Evolutionary conservation across 257 asterid genomes (phyloP).

Genomic region (Gentiana straminea): DNA sequence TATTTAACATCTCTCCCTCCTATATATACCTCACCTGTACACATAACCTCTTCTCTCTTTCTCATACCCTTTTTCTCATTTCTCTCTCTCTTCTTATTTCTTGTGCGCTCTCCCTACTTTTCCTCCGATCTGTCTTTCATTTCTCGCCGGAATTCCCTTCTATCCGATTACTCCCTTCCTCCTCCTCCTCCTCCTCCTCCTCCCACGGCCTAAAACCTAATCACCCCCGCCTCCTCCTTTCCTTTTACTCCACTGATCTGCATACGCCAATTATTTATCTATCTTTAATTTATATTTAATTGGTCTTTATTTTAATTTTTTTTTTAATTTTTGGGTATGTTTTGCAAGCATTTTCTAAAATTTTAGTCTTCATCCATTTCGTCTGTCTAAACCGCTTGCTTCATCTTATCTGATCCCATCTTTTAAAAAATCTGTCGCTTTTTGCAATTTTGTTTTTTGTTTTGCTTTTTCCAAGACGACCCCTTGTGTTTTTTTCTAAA

Average conservation of each 20-base stretch:
- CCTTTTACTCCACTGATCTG: slow-evolving; percentile 8
- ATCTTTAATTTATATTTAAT: not conserved
- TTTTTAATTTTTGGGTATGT: not conserved
- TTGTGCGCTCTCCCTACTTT: not conserved
- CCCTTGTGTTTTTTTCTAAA: not conserved
- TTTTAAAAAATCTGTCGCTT: slow-evolving; percentile 2
- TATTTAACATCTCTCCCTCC: not conserved
- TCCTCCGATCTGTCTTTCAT: not conserved
- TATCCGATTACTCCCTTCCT: not conserved
- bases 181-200: not conserved
- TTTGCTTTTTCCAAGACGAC: slow-evolving; percentile 6
- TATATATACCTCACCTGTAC: slow-evolving; percentile 7
- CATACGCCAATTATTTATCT: not conserved
- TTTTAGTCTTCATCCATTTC: slow-evolving; percentile 2
- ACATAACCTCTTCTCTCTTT: not conserved
- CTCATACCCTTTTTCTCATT: not conserved
- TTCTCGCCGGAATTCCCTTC: not conserved
- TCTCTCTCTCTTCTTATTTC: not conserved
- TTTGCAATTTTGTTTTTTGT: no score
- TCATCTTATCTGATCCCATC: slow-evolving; percentile 10
- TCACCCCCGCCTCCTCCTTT: not conserved
- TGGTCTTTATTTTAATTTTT: not conserved
- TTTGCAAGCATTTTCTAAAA: not conserved
- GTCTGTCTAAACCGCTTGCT: slow-evolving; percentile 4
- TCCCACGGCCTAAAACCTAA: not conserved